phyloP scores from a whole-genome alignment of 176 grass and related monocot species.

The Thalia dealbata region DNA sequence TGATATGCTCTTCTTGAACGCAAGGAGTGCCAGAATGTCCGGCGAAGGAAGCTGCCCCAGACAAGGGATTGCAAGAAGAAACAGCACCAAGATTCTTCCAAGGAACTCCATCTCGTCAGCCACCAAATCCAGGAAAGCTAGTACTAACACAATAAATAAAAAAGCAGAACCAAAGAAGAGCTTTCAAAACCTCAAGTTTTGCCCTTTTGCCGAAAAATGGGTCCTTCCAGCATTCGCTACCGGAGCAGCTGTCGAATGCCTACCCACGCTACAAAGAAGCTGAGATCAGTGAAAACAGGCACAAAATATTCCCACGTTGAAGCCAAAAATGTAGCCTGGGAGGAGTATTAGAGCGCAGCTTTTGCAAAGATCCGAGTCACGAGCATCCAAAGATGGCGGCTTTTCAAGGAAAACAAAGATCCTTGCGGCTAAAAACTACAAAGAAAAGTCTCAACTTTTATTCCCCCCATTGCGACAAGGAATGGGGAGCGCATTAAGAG shows the following conservation, averaged over 20 bases:
- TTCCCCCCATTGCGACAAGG: neutral
- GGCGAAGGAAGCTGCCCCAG: conserved; percentile 72
- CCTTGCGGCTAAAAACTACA: neutral
- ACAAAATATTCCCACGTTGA: conserved; percentile 4
- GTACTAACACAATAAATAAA: neutral
- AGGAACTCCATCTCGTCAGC: conserved; percentile 41
- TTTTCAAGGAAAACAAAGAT: conserved; percentile 12
- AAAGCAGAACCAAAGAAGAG: neutral
- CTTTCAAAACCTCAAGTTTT: neutral
- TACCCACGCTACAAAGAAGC: neutral
- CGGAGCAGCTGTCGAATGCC: neutral
- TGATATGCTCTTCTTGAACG: conserved; percentile 93
- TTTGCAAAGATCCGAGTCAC: conserved; percentile 12
- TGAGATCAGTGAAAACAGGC: neutral
- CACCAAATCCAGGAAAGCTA: conserved; percentile 5
- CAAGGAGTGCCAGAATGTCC: conserved; percentile 78
- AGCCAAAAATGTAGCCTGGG: neutral
- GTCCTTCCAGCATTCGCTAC: neutral
- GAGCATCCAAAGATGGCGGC: conserved; percentile 5
- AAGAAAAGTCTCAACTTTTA: conserved; percentile 8
- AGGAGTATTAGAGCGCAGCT: conserved; percentile 8
- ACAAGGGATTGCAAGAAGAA: conserved; percentile 35
- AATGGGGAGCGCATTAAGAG: conserved; percentile 9
- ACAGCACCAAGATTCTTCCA: conserved; percentile 33
- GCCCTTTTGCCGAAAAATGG: neutral